Conservation (phyloP, 495 filamentous ascomycete genomes). For the Aspergillus sparsus region DNA sequence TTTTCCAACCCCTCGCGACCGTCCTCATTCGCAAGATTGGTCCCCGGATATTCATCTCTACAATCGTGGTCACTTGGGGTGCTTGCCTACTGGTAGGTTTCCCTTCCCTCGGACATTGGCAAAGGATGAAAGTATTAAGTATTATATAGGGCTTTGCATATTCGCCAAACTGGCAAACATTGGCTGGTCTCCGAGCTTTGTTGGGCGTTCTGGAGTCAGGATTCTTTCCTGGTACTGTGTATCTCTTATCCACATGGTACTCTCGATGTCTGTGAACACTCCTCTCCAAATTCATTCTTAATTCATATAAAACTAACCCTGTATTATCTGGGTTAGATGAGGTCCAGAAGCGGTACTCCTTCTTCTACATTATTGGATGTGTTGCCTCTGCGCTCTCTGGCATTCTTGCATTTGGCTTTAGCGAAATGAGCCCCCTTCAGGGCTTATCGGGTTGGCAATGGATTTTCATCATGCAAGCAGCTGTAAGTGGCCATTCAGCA, state of each 20-base stretch:
- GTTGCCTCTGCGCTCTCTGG: constrained; percentile 57
- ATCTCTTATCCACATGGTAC: constrained; percentile 60
- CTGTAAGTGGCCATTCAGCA: constrained; percentile 33
- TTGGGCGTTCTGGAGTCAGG: constrained; percentile 18
- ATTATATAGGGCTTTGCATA: neutral
- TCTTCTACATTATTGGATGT: constrained; percentile 59
- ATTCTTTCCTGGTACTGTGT: constrained; percentile 58
- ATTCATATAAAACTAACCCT: too few relatives aligned
- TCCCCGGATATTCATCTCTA: constrained; percentile 21
- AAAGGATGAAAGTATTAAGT: neutral
- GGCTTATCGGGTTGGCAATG: constrained; percentile 23
- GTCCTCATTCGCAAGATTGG: constrained; percentile 26
- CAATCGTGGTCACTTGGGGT: constrained; percentile 19
- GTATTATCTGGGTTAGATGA: constrained; percentile 4
- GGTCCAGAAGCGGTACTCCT: constrained; percentile 50
- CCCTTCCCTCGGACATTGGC: neutral
- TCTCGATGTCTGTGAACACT: constrained; percentile 35
- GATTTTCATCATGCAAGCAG: constrained; percentile 32
- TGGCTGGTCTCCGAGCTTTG: constrained; percentile 14
- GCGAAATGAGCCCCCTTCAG: constrained; percentile 39
- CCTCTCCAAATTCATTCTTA: too few relatives aligned
- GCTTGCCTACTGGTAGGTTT: constrained; percentile 9
- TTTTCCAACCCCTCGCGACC: constrained; percentile 23
- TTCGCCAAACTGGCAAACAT: constrained; percentile 9
- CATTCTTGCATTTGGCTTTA: constrained; percentile 60